A percentile compares a stretch with the other conserved stretches of the same genome.
These are phyloP conservation scores for Protostelium mycophagum DNA, from an alignment of 78 protist species.

Conservation along the genomic window DNA sequence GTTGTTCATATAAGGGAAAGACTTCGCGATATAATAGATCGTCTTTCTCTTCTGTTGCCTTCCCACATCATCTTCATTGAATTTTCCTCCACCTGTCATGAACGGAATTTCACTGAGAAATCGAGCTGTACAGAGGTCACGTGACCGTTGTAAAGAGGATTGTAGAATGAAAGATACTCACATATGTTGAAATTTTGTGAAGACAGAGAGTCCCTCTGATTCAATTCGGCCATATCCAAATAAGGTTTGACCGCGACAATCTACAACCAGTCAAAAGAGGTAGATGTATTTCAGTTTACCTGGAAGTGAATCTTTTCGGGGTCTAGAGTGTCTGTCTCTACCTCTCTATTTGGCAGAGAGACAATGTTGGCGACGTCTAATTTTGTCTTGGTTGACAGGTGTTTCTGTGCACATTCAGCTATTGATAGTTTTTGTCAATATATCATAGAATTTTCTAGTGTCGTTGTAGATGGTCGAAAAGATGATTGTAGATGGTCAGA, in stretches of 20 bases:
- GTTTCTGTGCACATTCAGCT: conserved; percentile 27
- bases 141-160: background rate
- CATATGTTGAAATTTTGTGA: conserved; percentile 17
- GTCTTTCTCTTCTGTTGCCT: conserved; percentile 12
- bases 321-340: conserved; percentile 6
- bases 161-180: background rate
- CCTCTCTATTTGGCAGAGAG: conserved; percentile 34
- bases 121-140: background rate
- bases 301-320: conserved; percentile 39
- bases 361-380: conserved; percentile 34
- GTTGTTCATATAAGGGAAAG: conserved; percentile 62
- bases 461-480: background rate
- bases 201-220: conserved; percentile 18
- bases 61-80: background rate
- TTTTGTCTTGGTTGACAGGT: conserved; percentile 24
- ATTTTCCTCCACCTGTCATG: background rate
- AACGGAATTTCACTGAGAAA: background rate
- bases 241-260: conserved; percentile 40
- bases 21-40: conserved; percentile 17
- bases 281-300: background rate
- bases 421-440: conserved; percentile 15
- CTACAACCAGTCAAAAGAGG: background rate
- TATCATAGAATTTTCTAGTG: background rate
- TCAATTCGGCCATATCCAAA: conserved; percentile 27
- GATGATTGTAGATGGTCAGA: background rate